Evolutionary conservation across 1,284 basidiomycete genomes (phyloP), one percentile per base, ranked within the genome.

Genomic region (Coniophora puteana): DNA sequence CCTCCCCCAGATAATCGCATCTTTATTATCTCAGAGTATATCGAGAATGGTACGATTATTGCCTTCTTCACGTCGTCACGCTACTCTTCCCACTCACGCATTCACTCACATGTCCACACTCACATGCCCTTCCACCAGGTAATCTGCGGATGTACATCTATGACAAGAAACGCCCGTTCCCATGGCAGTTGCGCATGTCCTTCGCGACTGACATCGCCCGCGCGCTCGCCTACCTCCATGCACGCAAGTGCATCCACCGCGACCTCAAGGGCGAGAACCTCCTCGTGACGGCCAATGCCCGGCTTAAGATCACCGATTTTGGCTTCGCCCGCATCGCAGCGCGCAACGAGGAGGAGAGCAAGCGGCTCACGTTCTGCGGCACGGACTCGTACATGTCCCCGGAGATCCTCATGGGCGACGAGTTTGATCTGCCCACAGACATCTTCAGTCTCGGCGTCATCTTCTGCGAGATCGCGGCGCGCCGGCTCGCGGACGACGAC

Each of bases 241-340:
- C 94, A 6, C 78, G 95, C 28, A 89, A 91, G 58, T 86, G 85
- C 61, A 86, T 87, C 44, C 83, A 86, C 54, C 80, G 83, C 27
- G 95, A 99, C 63, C 76, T 98, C 50, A 99, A 99, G 63, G 93
- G 93, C 29, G 94, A 97, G 66, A 99, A 99, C 57, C 74, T 97
- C n/a, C 79, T 97, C 25, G 83, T 97, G 27, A 97, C 93, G 0
- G 71, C 84, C 27, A 97, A 98, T 57, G 89, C 93, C 21, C 81
- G 95, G 34, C 76, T 98, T 60, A 99, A 98, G 69, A 84, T 97
- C 52, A 95, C 93, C 26, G 95, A 98, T 60, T 98, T 98, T 65
- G 93, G 93, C 7, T 95, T 93, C 55, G 91, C 93, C 2, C 78
- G 93, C 28, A 96, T 98, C 53, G 92, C 92, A 0, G 91, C 91